phyloP scores from a whole-genome alignment of 257 asterid genomes.

The Coffea eugenioides region DNA sequence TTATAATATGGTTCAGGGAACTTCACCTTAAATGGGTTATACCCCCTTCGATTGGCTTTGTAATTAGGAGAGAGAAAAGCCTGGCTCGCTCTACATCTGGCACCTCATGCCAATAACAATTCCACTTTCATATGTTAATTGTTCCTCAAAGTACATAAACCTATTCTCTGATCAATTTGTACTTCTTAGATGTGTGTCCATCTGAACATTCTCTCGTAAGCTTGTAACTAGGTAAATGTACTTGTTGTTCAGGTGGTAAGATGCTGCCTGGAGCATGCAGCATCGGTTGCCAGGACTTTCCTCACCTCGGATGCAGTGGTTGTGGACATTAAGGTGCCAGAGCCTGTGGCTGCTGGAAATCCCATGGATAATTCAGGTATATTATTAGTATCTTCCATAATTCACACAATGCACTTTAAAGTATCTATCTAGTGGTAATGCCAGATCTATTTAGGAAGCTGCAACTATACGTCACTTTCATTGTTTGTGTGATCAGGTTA shows the following conservation, averaged over 20 bases:
- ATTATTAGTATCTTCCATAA: neutral
- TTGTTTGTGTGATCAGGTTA: slow-evolving; percentile 21
- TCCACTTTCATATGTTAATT: neutral
- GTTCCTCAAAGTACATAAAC: neutral
- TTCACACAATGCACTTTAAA: neutral
- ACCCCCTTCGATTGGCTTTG: neutral
- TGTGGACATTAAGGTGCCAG: slow-evolving; percentile 48
- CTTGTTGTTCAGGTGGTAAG: slow-evolving; percentile 46
- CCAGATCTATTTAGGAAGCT: neutral
- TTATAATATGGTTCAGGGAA: neutral
- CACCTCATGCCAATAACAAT: neutral
- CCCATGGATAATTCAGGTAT: slow-evolving; percentile 53
- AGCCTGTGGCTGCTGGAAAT: slow-evolving; percentile 31
- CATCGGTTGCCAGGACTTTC: slow-evolving; percentile 54
- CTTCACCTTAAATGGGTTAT: neutral
- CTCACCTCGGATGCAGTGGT: slow-evolving; percentile 55
- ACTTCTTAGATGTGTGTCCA: neutral
- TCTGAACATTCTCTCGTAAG: neutral
- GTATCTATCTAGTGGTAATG: neutral
- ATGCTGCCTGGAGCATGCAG: slow-evolving; percentile 61
- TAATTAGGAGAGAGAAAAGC: neutral
- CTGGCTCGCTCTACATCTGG: neutral
- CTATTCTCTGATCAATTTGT: neutral
- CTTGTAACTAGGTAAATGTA: neutral
- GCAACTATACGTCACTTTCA: neutral